These are phyloP conservation scores for Aspergillus flavus DNA, from an alignment of 2,329 filamentous ascomycete species.

Conservation along the genomic window DNA sequence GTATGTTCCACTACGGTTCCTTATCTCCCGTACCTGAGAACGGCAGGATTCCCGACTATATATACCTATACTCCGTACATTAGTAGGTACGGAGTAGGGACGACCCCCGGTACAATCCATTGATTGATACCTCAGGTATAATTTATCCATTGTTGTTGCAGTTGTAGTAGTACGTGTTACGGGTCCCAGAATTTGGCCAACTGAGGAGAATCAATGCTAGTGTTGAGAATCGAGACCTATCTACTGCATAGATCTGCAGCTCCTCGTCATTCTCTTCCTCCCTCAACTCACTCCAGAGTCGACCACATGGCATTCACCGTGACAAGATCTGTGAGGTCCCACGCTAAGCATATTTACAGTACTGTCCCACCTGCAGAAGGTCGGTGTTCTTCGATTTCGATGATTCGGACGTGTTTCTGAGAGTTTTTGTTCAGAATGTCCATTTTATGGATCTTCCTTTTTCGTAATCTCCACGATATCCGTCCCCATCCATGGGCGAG, in stretches of 20 bases:
- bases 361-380: background rate
- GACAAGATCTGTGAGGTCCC: background rate
- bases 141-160: too few species aligned
- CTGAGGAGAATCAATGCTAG: background rate
- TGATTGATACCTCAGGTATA: background rate
- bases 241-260: background rate
- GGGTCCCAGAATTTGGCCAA: background rate
- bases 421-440: background rate
- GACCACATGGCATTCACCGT: background rate
- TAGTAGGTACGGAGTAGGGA: background rate
- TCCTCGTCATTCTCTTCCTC: background rate
- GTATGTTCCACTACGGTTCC: background rate
- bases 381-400: background rate
- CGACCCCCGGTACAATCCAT: background rate
- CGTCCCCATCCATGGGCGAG: background rate
- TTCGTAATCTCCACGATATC: background rate
- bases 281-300: background rate
- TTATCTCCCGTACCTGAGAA: background rate
- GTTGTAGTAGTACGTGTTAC: background rate
- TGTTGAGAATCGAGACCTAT: background rate
- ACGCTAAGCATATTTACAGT: conserved; percentile 1
- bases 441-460: background rate
- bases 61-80: too few species aligned
- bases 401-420: too few species aligned
- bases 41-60: background rate